Percentiles rank a stretch among this genome's conserved stretches.
Conservation (phyloP, 306 rosid species). For the Quercus engelmannii region DNA sequence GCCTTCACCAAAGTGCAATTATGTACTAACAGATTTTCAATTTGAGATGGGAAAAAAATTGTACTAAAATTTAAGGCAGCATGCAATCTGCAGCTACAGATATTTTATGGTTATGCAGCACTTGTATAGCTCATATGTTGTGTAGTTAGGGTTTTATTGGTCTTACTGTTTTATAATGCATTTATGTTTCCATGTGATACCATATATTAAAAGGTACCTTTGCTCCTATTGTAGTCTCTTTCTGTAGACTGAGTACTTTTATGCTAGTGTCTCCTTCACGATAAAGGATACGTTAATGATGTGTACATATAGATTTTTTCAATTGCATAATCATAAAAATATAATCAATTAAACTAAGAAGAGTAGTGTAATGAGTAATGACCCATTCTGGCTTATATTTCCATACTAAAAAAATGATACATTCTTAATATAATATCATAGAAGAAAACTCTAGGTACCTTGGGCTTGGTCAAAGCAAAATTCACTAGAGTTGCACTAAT, state of each 20-base stretch:
- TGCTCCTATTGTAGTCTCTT: conserved; percentile 7
- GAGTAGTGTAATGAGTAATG: background rate
- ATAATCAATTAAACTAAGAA: background rate
- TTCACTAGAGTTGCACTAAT: conserved; percentile 3
- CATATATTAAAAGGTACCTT: background rate
- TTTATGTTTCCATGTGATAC: too few relatives aligned
- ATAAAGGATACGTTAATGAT: background rate
- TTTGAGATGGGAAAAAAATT: background rate
- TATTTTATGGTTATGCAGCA: too few relatives aligned
- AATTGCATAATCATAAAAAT: background rate
- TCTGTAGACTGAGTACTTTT: conserved; percentile 6
- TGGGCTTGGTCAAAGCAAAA: conserved; percentile 44
- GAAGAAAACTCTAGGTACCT: conserved; percentile 23
- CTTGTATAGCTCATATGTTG: too few relatives aligned
- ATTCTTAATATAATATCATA: conserved; percentile 11
- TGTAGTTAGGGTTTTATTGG: too few relatives aligned
- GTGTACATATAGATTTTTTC: background rate
- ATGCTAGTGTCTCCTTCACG: conserved; percentile 7
- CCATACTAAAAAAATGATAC: background rate
- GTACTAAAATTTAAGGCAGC: background rate
- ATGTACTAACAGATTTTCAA: background rate
- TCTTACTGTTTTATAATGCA: too few relatives aligned
- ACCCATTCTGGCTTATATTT: conserved; percentile 20
- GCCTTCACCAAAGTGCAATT: background rate
- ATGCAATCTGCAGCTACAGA: too few relatives aligned